Conservation (phyloP, 805 yeast genomes). For the Ogataea haglerorum region DNA sequence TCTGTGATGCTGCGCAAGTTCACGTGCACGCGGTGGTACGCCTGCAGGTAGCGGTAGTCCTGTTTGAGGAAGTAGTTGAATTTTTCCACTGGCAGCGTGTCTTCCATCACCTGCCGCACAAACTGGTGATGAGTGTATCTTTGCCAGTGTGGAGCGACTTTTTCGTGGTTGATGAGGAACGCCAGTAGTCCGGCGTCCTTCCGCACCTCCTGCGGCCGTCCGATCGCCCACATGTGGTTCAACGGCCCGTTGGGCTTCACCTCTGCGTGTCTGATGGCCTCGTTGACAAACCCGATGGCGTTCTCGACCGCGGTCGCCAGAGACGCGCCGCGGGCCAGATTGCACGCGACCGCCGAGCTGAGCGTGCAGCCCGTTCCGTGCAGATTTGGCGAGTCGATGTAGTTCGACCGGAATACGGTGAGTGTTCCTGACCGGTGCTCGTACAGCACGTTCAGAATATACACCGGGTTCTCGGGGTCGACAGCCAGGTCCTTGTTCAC, state of each 20-base stretch:
- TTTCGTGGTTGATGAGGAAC: conserved; percentile 54
- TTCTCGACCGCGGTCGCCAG: conserved; percentile 49
- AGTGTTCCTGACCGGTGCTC: conserved; percentile 32
- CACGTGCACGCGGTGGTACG: conserved; percentile 64
- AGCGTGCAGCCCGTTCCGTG: conserved; percentile 94
- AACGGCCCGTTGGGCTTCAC: conserved; percentile 60
- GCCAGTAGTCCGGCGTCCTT: conserved; percentile 29
- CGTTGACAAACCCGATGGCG: conserved; percentile 64
- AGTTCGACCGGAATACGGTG: conserved; percentile 46
- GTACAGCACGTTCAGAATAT: conserved; percentile 27
- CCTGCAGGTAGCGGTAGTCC: conserved; percentile 68
- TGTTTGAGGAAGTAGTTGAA: conserved; percentile 50
- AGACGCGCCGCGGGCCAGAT: conserved; percentile 54
- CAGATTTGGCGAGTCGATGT: conserved; percentile 49
- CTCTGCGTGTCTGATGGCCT: conserved; percentile 50
- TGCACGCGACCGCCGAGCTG: conserved; percentile 75
- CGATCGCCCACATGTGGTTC: conserved; percentile 53
- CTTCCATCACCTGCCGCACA: conserved; percentile 49
- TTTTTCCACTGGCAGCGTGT: conserved; percentile 43
- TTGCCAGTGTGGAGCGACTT: conserved; percentile 53
- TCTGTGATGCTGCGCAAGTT: conserved; percentile 64
- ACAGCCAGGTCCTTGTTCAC: conserved; percentile 31
- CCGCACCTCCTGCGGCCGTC: conserved; percentile 1
- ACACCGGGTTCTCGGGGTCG: conserved; percentile 17
- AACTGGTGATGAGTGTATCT: conserved; percentile 60